Conservation (phyloP, 2,329 filamentous ascomycete species). For the Aspergillus cejpii region DNA sequence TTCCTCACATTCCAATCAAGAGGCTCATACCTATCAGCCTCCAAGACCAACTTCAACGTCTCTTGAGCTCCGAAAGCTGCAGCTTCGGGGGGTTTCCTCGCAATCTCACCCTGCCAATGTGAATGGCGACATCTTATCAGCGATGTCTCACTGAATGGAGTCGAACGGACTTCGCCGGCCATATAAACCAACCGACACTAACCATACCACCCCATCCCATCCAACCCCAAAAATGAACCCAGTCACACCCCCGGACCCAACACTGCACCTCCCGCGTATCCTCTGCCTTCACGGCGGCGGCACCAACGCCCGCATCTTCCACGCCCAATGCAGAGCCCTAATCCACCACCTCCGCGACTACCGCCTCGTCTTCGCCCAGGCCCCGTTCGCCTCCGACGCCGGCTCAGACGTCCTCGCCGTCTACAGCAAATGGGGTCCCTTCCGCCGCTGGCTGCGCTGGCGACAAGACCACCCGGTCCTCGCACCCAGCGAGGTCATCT, state of each 20-base stretch:
- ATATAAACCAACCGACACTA: too few relatives aligned
- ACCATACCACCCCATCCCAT: too few relatives aligned
- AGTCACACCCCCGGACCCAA: neutral
- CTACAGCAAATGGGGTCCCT: conserved; percentile 61
- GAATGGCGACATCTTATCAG: too few relatives aligned
- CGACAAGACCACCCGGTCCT: conserved; percentile 50
- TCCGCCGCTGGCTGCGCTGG: conserved; percentile 59
- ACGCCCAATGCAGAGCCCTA: conserved; percentile 57
- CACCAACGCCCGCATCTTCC: conserved; percentile 64
- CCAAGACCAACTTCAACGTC: too few relatives aligned
- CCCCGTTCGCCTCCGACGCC: conserved; percentile 56
- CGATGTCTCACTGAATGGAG: too few relatives aligned
- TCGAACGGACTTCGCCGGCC: too few relatives aligned
- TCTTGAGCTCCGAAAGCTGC: too few relatives aligned
- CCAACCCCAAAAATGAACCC: neutral
- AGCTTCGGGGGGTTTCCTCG: too few relatives aligned
- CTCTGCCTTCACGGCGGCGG: conserved; percentile 78
- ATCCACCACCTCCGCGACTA: conserved; percentile 51
- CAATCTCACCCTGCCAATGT: too few relatives aligned
- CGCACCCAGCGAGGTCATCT: conserved; percentile 42
- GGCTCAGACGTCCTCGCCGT: conserved; percentile 58
- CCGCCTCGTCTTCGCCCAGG: conserved; percentile 66
- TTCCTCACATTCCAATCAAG: too few relatives aligned
- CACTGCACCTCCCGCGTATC: conserved; percentile 51
- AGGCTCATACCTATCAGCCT: too few relatives aligned